A percentile compares a stretch with the other conserved stretches of the same genome.
Conservation (phyloP, 805 yeast genomes). For the Spathaspora hagerdaliae region DNA sequence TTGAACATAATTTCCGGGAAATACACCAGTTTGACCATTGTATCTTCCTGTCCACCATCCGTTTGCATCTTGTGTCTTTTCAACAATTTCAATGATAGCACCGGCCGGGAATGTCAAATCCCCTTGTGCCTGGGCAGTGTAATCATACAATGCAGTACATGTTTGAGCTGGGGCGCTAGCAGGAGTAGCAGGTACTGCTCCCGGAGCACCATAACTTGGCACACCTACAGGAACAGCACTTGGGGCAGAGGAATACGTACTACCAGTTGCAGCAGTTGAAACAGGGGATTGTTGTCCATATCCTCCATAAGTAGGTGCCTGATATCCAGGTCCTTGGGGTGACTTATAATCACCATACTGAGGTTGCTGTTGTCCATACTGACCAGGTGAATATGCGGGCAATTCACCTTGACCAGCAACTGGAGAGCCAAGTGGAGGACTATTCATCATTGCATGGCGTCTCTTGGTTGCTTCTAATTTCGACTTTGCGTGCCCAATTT, state of each 20-base stretch:
- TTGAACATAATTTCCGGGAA: constrained; percentile 96
- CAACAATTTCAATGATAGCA: constrained; percentile 74
- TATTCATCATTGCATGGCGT: constrained; percentile 47
- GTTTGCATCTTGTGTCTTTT: constrained; percentile 76
- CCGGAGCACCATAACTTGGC: constrained; percentile 19
- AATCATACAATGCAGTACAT: constrained; percentile 90
- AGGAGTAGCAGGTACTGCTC: constrained; percentile 14
- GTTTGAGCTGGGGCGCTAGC: constrained; percentile 45
- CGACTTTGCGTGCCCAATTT: constrained; percentile 79
- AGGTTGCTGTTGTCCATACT: constrained; percentile 15
- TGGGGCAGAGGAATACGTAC: constrained; percentile 16
- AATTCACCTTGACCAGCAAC: constrained; percentile 22
- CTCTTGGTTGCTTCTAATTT: constrained; percentile 81
- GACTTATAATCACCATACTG: constrained; percentile 24
- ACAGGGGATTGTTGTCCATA: constrained; percentile 13
- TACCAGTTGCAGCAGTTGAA: constrained; percentile 12
- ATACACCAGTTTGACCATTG: constrained; percentile 84
- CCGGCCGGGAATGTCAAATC: constrained; percentile 89
- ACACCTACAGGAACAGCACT: constrained; percentile 19
- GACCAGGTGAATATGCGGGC: constrained; percentile 35
- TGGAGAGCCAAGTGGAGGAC: constrained; percentile 15
- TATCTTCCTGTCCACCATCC: constrained; percentile 98
- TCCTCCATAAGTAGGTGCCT: constrained; percentile 11
- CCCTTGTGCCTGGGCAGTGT: constrained; percentile 89
- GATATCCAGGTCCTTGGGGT: constrained; percentile 19